Evolutionary conservation across 257 asterid species (phyloP).

Genomic region (Salvia hispanica): DNA sequence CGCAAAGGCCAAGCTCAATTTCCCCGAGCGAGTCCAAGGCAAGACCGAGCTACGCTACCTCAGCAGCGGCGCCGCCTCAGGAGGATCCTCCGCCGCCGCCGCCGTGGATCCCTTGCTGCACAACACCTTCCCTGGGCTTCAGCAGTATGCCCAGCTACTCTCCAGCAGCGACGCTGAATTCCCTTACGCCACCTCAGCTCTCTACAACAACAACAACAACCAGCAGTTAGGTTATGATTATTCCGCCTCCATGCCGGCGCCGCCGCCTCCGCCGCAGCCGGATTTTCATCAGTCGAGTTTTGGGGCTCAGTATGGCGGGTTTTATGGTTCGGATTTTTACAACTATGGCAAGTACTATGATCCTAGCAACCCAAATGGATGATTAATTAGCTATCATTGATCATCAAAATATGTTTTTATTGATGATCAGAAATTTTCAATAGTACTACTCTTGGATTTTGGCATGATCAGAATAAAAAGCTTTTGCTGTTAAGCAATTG

Average conservation of each 20-base stretch:
- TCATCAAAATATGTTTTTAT: too few relatives aligned
- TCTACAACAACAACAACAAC: conserved; percentile 34
- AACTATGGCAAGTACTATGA: conserved; percentile 41
- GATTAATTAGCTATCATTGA: conserved; percentile 1
- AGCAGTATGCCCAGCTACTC: conserved; percentile 66
- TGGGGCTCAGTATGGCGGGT: conserved; percentile 32
- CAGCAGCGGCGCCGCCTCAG: background rate
- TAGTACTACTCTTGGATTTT: too few relatives aligned
- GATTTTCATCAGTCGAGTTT: conserved; percentile 10
- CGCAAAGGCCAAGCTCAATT: conserved; percentile 81
- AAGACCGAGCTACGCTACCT: conserved; percentile 31
- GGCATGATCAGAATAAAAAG: too few relatives aligned
- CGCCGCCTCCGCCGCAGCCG: conserved; percentile 26
- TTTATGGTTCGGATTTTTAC: conserved; percentile 32
- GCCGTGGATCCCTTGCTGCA: conserved; percentile 30
- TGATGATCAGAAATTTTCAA: too few relatives aligned
- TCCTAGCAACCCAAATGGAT: conserved; percentile 38
- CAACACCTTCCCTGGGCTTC: conserved; percentile 63
- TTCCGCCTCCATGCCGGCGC: conserved; percentile 5
- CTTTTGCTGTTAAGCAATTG: too few relatives aligned
- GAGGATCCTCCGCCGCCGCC: background rate
- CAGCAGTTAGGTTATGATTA: conserved; percentile 34
- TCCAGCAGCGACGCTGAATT: conserved; percentile 67
- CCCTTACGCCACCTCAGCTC: conserved; percentile 56
- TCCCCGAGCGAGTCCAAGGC: conserved; percentile 71